phyloP scores from a whole-genome alignment of 1,284 basidiomycete genomes.

The Papiliotrema nemorosa region DNA sequence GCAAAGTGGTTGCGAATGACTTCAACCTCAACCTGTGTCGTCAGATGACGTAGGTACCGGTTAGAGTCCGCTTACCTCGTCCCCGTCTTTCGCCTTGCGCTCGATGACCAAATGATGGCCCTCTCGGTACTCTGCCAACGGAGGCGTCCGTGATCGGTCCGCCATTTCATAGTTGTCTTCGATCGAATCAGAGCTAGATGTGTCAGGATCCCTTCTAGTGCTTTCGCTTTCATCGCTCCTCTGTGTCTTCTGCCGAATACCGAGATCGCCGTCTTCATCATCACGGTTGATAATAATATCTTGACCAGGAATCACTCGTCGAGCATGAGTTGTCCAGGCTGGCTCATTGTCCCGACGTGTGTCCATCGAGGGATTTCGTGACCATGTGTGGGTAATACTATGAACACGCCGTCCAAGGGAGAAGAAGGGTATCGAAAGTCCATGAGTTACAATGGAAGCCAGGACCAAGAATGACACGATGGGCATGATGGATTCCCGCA shows the following conservation, averaged over 20 bases:
- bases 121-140: constrained; percentile 62
- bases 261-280: constrained; percentile 47
- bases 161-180: constrained; percentile 29
- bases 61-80: constrained; percentile 64
- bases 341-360: constrained; percentile 52
- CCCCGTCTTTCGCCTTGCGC: constrained; percentile 56
- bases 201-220: constrained; percentile 11
- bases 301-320: constrained; percentile 60
- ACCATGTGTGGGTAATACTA: constrained; percentile 82
- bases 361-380: constrained; percentile 60
- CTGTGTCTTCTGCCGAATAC: constrained; percentile 9
- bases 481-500: constrained; percentile 75
- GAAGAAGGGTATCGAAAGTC: constrained; percentile 88
- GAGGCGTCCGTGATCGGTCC: constrained; percentile 31
- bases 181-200: constrained; percentile 17
- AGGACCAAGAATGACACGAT: constrained; percentile 90
- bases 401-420: constrained; percentile 84
- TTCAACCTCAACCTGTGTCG: constrained; percentile 61
- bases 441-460: constrained; percentile 78
- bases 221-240: constrained; percentile 2
- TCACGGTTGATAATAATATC: constrained; percentile 82
- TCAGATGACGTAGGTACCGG: too few relatives aligned
- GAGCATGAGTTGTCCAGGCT: constrained; percentile 75
- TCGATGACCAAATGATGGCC: constrained; percentile 67
- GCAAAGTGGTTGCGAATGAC: constrained; percentile 54